Base-by-base conservation (phyloP, 345 rosid species). In the Theobroma cacao region DNA sequence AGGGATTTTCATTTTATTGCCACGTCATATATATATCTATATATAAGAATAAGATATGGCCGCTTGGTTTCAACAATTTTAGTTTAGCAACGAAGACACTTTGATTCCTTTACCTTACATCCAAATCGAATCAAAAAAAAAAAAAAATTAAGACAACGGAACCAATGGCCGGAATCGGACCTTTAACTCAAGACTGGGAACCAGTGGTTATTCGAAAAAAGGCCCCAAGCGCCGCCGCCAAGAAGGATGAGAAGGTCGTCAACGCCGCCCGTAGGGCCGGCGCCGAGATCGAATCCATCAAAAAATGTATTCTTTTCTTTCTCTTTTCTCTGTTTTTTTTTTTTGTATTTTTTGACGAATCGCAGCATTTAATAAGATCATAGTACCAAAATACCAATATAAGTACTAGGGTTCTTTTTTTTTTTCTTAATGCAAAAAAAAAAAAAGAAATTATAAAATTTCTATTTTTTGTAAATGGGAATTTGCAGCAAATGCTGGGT, bases 221-320 rank as follows among this genome's bases (percentile, higher is more conserved):
- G 74, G 87, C 91, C 34, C 91, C 90, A 1, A 88, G 68, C 88
- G 83, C 94, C 11, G 92, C 92, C 72, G 76, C 90, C 47, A 90
- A 91, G 86, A 92, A 91, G 82, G 97, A 93, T 58, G 97, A 93
- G 84, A 91, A 93, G 82, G 85, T 85, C 78, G 97, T 93, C 80
- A 93, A 91, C 90, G 93, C 94, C 81, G 97, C 97, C 72, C 94
- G 95, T 33, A 91, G 97, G 14, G 18, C 91, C 48, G 97, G 97
- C 43, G 97, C 92, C 61, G 92, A 91, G 71, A 90, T 93, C 82
- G 97, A 93, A 56, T 75, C 95, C 79, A 38, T 91, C 66, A 86
- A 82, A 75, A 91, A 93, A 88, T 85, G 95, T 88, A 78, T 26
- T 13, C 1, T 38, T 41, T 15, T 47, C 65, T 30, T 28, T 40